These are phyloP conservation scores for Pleurotus eryngii DNA, from an alignment of 768 basidiomycete species.

Conservation along the genomic window DNA sequence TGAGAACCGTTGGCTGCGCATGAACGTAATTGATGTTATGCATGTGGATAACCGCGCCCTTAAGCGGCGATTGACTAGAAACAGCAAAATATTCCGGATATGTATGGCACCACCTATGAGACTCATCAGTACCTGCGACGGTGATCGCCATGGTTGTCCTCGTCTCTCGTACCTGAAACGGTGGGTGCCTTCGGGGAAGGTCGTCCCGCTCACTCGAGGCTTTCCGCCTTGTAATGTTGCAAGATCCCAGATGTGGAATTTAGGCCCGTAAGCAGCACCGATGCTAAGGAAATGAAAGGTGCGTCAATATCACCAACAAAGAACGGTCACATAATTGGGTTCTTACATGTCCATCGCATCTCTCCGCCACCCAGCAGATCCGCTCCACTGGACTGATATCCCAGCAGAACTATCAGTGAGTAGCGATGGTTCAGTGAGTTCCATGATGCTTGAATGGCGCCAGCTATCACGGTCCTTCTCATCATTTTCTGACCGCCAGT, in stretches of 20 bases:
- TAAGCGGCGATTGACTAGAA: conserved; percentile 53
- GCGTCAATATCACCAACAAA: background rate
- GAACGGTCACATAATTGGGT: conserved; percentile 12
- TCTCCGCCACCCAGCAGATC: conserved; percentile 66
- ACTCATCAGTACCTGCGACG: background rate
- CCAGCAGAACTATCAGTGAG: conserved; percentile 52
- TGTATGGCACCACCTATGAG: conserved; percentile 70
- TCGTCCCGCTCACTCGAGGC: conserved; percentile 57
- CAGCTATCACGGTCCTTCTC: conserved; percentile 48
- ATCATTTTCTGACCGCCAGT: conserved; percentile 76
- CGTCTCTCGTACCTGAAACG: conserved; percentile 53
- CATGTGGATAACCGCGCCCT: conserved; percentile 67
- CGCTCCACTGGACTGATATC: conserved; percentile 41
- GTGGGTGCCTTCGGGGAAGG: conserved; percentile 64
- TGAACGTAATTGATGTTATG: conserved; percentile 65
- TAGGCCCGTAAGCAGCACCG: conserved; percentile 71
- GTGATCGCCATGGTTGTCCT: background rate
- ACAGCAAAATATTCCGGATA: conserved; percentile 78
- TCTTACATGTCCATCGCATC: conserved; percentile 71
- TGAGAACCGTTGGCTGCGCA: conserved; percentile 58
- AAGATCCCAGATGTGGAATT: conserved; percentile 76
- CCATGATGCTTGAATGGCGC: conserved; percentile 63
- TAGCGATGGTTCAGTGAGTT: conserved; percentile 69
- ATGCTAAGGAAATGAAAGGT: conserved; percentile 39
- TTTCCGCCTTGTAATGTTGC: conserved; percentile 70